phyloP scores from a whole-genome alignment of 257 asterid species.

The Jacaranda copaia region DNA sequence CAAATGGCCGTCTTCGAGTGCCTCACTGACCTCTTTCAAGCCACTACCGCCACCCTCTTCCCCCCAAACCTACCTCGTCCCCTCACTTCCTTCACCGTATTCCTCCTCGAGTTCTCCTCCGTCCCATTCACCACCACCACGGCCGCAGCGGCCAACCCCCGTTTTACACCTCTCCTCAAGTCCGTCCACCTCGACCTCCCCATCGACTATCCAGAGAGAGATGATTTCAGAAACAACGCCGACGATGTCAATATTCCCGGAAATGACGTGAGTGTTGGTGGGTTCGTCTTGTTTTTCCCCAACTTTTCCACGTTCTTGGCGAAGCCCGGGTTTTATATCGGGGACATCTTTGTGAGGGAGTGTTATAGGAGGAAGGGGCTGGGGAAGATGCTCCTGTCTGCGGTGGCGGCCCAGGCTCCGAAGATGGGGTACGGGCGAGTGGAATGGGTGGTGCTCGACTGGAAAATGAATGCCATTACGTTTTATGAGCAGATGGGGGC shows the following conservation, averaged over 20 bases:
- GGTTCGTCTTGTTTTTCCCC: constrained; percentile 70
- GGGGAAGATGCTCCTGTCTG: constrained; percentile 58
- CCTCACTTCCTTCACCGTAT: constrained; percentile 46
- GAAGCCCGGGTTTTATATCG: constrained; percentile 68
- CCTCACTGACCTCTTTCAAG: constrained; percentile 46
- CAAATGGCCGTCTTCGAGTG: constrained; percentile 51
- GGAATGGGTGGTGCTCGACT: constrained; percentile 80
- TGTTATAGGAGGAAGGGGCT: constrained; percentile 71
- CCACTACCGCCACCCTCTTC: constrained; percentile 54
- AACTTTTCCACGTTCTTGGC: constrained; percentile 68
- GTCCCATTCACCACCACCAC: constrained; percentile 24
- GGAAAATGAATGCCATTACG: constrained; percentile 67
- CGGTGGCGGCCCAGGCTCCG: constrained; percentile 75
- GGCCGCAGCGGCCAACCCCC: background rate
- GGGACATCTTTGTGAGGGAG: constrained; percentile 70
- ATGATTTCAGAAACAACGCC: constrained; percentile 37
- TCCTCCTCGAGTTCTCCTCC: constrained; percentile 51
- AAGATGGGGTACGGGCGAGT: constrained; percentile 73
- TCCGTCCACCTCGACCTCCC: constrained; percentile 55
- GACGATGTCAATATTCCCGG: background rate
- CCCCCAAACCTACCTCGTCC: constrained; percentile 47
- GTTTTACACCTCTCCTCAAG: constrained; percentile 35
- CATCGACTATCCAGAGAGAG: constrained; percentile 53
- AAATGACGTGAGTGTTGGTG: constrained; percentile 47
- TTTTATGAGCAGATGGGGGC: constrained; percentile 80